phyloP scores from a whole-genome alignment of 2,329 filamentous ascomycete species.

The Stachybotrys echinatus region DNA sequence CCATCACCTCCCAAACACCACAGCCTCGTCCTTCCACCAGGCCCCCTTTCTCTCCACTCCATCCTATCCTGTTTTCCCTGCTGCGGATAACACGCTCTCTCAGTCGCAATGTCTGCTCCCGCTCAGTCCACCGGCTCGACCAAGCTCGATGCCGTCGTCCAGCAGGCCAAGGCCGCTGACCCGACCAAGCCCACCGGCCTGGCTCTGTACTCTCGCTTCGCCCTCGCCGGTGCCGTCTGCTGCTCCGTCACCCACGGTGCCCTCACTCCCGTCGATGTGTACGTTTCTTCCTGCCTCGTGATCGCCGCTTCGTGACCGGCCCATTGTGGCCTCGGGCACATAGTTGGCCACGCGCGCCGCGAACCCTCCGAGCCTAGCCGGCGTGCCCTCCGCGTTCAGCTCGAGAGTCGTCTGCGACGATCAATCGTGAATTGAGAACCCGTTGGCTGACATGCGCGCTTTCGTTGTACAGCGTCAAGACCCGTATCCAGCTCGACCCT shows the following conservation, averaged over 20 bases:
- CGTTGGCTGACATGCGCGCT: not conserved
- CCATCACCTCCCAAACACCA: not conserved
- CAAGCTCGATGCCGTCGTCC: conserved; percentile 40
- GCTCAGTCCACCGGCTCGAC: conserved; percentile 13
- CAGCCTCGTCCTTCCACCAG: not conserved
- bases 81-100: not conserved
- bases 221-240: conserved; percentile 95
- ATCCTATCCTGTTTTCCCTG: not conserved
- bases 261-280: conserved; percentile 99
- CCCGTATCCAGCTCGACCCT: conserved; percentile 89
- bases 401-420: not conserved
- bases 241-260: conserved; percentile 96
- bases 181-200: conserved; percentile 44
- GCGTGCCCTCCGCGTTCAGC: not conserved
- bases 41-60: not conserved
- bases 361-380: not conserved
- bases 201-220: conserved; percentile 88
- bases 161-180: conserved; percentile 33
- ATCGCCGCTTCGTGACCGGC: not conserved
- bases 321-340: not conserved
- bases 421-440: not conserved
- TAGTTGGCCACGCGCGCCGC: not conserved
- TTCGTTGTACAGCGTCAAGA: conserved; percentile 89
- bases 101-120: not conserved
- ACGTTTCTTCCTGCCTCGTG: conserved; percentile 43